phyloP scores from a whole-genome alignment of 1,284 basidiomycete species.

The Meira miltonrushii region DNA sequence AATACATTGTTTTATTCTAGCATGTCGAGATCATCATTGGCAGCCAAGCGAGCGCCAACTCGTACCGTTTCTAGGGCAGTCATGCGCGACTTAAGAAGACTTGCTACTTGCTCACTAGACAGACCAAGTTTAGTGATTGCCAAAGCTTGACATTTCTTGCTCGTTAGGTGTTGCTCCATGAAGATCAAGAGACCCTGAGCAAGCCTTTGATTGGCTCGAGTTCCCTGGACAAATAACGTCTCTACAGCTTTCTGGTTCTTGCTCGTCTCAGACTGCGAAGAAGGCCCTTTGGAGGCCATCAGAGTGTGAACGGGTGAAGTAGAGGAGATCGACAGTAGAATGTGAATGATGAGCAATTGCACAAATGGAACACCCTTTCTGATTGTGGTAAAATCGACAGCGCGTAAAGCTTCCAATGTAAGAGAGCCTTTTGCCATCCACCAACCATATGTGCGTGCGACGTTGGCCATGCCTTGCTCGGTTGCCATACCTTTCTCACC shows the following conservation, averaged over 20 bases:
- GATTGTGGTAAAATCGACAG: constrained; percentile 39
- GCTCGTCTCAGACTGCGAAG: not conserved
- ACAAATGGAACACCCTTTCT: constrained; percentile 24
- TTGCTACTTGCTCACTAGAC: constrained; percentile 2
- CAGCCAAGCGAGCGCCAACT: constrained; percentile 14
- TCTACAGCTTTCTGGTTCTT: constrained; percentile 15
- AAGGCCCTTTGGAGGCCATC: not conserved
- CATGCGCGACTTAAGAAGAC: constrained; percentile 15
- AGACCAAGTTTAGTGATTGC: not conserved
- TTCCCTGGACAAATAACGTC: constrained; percentile 21
- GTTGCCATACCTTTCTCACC: not conserved
- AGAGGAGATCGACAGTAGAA: constrained; percentile 31
- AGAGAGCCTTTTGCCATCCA: constrained; percentile 71
- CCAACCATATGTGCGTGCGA: constrained; percentile 76
- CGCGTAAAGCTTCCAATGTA: constrained; percentile 75
- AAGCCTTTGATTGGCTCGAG: constrained; percentile 31
- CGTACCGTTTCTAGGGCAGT: constrained; percentile 15
- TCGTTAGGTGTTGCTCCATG: constrained; percentile 14
- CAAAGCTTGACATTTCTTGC: not conserved
- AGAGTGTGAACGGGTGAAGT: constrained; percentile 23
- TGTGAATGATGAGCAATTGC: constrained; percentile 32
- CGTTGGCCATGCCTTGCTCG: constrained; percentile 60
- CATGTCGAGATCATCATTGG: not conserved
- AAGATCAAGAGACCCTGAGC: constrained; percentile 37
- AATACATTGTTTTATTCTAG: not conserved